Conservation (phyloP, 768 basidiomycete species). For the Neoboletus subvelutipes region DNA sequence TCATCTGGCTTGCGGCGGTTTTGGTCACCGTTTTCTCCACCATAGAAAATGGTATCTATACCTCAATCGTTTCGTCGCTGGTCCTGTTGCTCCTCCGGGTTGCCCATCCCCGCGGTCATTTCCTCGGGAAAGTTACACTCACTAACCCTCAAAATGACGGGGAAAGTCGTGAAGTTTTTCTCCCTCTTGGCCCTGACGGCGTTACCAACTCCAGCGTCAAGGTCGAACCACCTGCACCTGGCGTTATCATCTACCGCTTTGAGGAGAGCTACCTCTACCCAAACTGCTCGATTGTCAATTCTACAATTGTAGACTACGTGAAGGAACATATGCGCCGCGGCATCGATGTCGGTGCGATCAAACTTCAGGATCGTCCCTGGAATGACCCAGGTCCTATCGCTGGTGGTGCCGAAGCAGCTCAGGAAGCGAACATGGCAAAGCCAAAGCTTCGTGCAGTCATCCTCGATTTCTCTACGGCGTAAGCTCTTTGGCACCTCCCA, state of each 20-base stretch:
- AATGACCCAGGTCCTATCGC: constrained; percentile 82
- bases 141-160: constrained; percentile 36
- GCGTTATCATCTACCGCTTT: constrained; percentile 87
- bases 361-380: constrained; percentile 80
- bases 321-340: constrained; percentile 76
- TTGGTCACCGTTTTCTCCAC: constrained; percentile 89
- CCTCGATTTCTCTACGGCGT: constrained; percentile 87
- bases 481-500: constrained; percentile 6
- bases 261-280: constrained; percentile 91
- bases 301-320: constrained; percentile 76
- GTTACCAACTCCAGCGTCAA: constrained; percentile 68
- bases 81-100: constrained; percentile 82
- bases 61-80: constrained; percentile 76
- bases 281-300: constrained; percentile 68
- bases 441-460: constrained; percentile 84
- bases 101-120: constrained; percentile 84
- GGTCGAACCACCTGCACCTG: constrained; percentile 77
- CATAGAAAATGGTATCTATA: constrained; percentile 92
- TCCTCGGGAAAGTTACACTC: constrained; percentile 84
- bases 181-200: constrained; percentile 65
- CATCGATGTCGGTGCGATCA: constrained; percentile 64
- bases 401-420: constrained; percentile 46
- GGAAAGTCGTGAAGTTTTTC: constrained; percentile 70
- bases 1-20: constrained; percentile 87
- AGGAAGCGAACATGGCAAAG: constrained; percentile 48